Evolutionary conservation across 345 rosid species (phyloP).

Genomic region (Stellera chamaejasme): DNA sequence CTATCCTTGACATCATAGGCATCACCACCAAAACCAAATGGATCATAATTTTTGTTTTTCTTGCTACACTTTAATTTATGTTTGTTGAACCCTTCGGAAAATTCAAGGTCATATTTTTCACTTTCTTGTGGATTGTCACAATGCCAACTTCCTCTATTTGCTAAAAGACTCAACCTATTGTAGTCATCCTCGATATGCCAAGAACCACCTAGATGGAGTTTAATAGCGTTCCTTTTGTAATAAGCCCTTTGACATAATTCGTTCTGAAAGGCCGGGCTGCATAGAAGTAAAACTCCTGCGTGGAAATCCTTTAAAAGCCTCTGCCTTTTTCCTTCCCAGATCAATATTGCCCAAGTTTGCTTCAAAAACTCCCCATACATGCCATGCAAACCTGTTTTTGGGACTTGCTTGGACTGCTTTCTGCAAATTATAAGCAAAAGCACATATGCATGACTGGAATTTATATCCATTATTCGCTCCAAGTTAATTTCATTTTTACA

Average conservation of each 20-base stretch:
- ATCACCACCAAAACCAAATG: constrained; percentile 13
- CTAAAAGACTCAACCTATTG: constrained; percentile 13
- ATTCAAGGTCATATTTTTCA: constrained; percentile 18
- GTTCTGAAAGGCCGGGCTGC: too few relatives aligned
- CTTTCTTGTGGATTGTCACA: constrained; percentile 12
- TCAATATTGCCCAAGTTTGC: constrained; percentile 59
- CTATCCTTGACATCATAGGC: constrained; percentile 13
- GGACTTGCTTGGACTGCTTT: constrained; percentile 96
- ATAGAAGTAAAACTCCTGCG: too few relatives aligned
- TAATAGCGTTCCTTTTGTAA: too few relatives aligned
- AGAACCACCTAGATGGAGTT: constrained; percentile 20
- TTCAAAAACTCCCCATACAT: constrained; percentile 96
- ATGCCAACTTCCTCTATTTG: constrained; percentile 23
- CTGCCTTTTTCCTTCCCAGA: constrained; percentile 69
- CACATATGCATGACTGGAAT: not conserved
- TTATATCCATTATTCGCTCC: not conserved
- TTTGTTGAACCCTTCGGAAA: constrained; percentile 14
- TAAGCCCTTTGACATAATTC: too few relatives aligned
- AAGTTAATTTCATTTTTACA: not conserved
- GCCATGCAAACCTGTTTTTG: constrained; percentile 95
- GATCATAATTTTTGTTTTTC: constrained; percentile 19
- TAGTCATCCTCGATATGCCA: constrained; percentile 22
- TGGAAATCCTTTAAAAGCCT: too few relatives aligned
- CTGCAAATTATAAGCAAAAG: constrained; percentile 25
- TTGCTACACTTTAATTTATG: constrained; percentile 16